These are phyloP conservation scores for Diaporthe aspalathi DNA, from an alignment of 2,329 filamentous ascomycete species.

Conservation along the genomic window DNA sequence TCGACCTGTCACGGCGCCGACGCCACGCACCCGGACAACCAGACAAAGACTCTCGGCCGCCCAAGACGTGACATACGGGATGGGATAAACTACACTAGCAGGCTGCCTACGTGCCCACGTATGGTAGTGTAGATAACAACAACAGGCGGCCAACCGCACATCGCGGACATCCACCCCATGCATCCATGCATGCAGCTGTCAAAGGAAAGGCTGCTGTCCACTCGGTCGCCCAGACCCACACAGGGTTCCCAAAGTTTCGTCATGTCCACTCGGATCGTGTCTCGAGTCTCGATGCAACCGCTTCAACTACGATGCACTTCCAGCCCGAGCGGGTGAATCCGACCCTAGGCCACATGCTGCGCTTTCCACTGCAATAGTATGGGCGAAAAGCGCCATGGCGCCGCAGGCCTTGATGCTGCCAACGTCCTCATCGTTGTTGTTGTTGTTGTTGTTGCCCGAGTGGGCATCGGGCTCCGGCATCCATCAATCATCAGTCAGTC, in stretches of 20 bases:
- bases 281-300: constrained; percentile 5
- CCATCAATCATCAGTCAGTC: not conserved
- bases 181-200: constrained; percentile 4
- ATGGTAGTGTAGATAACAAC: too few species aligned
- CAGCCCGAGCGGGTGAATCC: not conserved
- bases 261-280: constrained; percentile 9
- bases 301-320: not conserved
- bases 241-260: not conserved
- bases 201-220: not conserved
- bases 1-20: too few species aligned
- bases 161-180: not conserved
- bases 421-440: too few species aligned
- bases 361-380: too few species aligned
- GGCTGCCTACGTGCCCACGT: too few species aligned
- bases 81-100: too few species aligned
- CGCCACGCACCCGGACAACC: too few species aligned
- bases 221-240: not conserved
- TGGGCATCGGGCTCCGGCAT: too few species aligned
- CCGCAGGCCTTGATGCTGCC: too few species aligned
- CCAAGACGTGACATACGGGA: not conserved
- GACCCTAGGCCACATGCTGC: not conserved
- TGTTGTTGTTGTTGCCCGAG: too few species aligned
- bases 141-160: not conserved
- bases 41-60: not conserved
- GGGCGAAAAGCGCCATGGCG: too few species aligned